Evolutionary conservation across 805 yeast genomes (phyloP), one percentile per base, ranked within the genome.

Genomic region (Sugiyamaella boreocaroliniensis): DNA sequence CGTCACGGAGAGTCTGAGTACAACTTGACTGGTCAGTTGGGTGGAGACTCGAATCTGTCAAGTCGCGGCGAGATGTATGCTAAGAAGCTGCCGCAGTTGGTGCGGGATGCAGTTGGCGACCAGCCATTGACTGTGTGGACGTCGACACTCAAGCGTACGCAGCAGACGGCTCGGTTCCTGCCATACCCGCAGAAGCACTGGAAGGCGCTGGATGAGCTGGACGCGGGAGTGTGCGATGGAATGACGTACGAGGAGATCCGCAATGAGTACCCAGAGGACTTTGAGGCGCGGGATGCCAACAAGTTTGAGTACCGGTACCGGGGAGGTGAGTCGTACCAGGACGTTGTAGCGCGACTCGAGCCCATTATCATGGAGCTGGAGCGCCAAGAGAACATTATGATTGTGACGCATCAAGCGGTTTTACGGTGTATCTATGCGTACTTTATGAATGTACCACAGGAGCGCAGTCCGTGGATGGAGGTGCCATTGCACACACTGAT

Each of bases 281-380:
- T 93, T 72, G 86, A 82, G 61, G 96, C 97, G 7, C 79, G 99
- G 55, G 99, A 93, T 67, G 96, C 87, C 59, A 86, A 93, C 72
- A 93, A 93, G 72, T 93, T 86, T 67, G 97, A 89, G 60, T 93
- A 93, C 70, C 78, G 99, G 50, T 93, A 93, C 69, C 80, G 97
- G 43, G 98, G 98, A 10, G 99, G 99, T 45, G 99, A 93, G 70
- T 86, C 95, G 4, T 93, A 93, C 69, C 79, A 96, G 53, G 99
- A 93, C 63, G 96, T 93, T 42, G 97, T 92, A 45, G 85, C 90
- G 43, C 76, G 99, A 53, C 75, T 93, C 52, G 99, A 93, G 67
- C 99, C 99, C 4, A 89, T 93, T 59, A 93, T 93, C 56, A 93
- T 93, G 99, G 99, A 93, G 69, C 77, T 93, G 58, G 99, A 93